These are phyloP conservation scores for Hypoxylon intermedium DNA, from an alignment of 495 filamentous ascomycete genomes.

Conservation along the genomic window DNA sequence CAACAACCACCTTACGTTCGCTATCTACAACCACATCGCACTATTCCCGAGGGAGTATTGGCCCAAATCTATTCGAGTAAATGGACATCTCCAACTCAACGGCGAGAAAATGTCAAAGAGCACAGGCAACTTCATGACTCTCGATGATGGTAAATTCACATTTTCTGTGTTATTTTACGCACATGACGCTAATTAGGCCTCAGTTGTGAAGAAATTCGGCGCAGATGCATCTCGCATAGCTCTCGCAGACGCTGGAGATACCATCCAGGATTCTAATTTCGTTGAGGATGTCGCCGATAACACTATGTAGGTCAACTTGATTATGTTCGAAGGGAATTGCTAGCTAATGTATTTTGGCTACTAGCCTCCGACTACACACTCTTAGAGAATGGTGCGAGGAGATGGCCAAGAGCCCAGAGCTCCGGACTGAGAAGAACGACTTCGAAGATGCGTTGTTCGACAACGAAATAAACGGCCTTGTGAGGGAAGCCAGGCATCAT, in stretches of 20 bases:
- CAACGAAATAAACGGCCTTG: constrained; percentile 90
- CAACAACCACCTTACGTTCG: constrained; percentile 90
- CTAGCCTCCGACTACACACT: constrained; percentile 73
- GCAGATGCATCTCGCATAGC: constrained; percentile 92
- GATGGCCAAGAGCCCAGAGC: constrained; percentile 68
- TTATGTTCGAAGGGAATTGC: not conserved
- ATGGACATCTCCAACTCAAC: constrained; percentile 92
- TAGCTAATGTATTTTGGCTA: not conserved
- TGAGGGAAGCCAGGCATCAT: constrained; percentile 73
- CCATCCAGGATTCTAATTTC: constrained; percentile 95
- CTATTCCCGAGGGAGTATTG: constrained; percentile 87
- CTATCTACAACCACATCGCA: constrained; percentile 92
- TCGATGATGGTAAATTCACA: constrained; percentile 63
- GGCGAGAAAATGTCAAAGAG: constrained; percentile 97
- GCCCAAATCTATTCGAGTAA: constrained; percentile 82
- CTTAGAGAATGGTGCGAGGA: constrained; percentile 95
- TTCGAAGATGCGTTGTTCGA: constrained; percentile 91
- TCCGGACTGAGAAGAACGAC: constrained; percentile 72
- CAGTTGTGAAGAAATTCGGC: constrained; percentile 85
- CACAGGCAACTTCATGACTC: constrained; percentile 93
- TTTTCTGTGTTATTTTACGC: too few species aligned
- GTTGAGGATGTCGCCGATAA: constrained; percentile 93
- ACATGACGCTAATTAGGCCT: constrained; percentile 2
- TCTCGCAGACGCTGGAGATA: constrained; percentile 93
- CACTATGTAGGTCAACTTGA: constrained; percentile 60